Base-by-base conservation (phyloP, 1,284 basidiomycete genomes). In the Ceratobasidium sp. region DNA sequence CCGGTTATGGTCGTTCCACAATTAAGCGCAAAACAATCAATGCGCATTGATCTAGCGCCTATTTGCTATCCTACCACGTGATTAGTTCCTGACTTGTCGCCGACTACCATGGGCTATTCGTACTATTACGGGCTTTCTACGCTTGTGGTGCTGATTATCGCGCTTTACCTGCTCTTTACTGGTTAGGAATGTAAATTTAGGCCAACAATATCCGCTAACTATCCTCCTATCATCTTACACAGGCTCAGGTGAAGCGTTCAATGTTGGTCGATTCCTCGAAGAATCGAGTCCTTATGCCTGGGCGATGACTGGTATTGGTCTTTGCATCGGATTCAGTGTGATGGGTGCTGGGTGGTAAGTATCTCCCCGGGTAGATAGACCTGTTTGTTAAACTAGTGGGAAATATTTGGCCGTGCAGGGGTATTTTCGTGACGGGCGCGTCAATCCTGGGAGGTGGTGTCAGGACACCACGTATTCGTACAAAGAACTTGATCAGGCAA, bases 371-470 rank as follows among this genome's bases (percentile, higher is more conserved):
- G 40, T 33, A 39, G 33, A 61, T 28, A 61, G 15, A 18, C 13
- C 13, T 9, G 28, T 18, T 18, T 15, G 69, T 26, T 73, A 58
- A 67, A 26, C 28, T 63, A 49, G 44, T 61, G 71, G 58, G 56
- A 63, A 76, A 51, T 73, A 67, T 39, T 56, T n/a, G 33, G 42
- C 46, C 77, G 23, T 77, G 80, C 82, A 99, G 97, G 97, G 97
- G 97, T 77, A 99, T 99, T 86, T 97, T 98, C 88, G 89, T 99
- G 80, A 99, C 97, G 1, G 97, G 97, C 77, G 88, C 97, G 26
- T 97, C 95, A 40, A 97, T 99, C 82, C 89, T 99, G 28, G 97
- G 97, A 79, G 97, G 96, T 83, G 97, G 97, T 84, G 97, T 99
- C 15, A 89, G 97, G 56, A 91, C 97, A 66, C 97, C 98, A 12